Evolutionary conservation across 2,329 filamentous ascomycete genomes (phyloP).

Genomic region (Zymoseptoria passerinii): DNA sequence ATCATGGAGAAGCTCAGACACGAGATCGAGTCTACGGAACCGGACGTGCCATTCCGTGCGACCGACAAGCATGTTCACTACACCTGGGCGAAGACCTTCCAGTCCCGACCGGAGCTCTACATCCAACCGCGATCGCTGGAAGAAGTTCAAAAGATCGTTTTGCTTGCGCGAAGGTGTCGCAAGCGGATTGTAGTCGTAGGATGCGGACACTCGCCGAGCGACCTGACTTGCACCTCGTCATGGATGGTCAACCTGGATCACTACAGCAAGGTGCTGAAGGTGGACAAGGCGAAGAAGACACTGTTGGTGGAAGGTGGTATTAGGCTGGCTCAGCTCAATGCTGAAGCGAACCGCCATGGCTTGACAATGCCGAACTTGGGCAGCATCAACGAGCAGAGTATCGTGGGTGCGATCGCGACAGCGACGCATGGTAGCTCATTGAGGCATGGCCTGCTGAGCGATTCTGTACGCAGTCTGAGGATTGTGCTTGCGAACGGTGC

Average conservation of each 20-base stretch:
- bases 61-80: constrained; percentile 65
- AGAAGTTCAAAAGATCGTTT: constrained; percentile 78
- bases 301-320: constrained; percentile 85
- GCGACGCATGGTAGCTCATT: constrained; percentile 88
- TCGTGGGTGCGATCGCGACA: constrained; percentile 85
- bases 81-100: constrained; percentile 93
- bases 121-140: constrained; percentile 69
- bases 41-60: constrained; percentile 67
- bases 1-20: constrained; percentile 12
- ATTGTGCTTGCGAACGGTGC: constrained; percentile 77
- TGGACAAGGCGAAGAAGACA: constrained; percentile 57
- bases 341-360: constrained; percentile 63
- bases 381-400: constrained; percentile 89
- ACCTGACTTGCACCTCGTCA: constrained; percentile 83
- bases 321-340: constrained; percentile 64
- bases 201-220: constrained; percentile 83
- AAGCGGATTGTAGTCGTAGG: constrained; percentile 80
- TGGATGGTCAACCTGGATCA: constrained; percentile 94
- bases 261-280: constrained; percentile 61
- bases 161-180: constrained; percentile 70
- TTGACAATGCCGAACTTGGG: constrained; percentile 86
- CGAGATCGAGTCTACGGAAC: constrained; percentile 52
- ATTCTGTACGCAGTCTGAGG: constrained; percentile 64
- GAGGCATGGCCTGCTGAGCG: constrained; percentile 73
- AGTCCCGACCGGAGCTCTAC: constrained; percentile 81